A percentile compares a stretch with the other conserved stretches of the same genome.
Conservation (phyloP, 257 asterid genomes). For the Mitragyna speciosa region DNA sequence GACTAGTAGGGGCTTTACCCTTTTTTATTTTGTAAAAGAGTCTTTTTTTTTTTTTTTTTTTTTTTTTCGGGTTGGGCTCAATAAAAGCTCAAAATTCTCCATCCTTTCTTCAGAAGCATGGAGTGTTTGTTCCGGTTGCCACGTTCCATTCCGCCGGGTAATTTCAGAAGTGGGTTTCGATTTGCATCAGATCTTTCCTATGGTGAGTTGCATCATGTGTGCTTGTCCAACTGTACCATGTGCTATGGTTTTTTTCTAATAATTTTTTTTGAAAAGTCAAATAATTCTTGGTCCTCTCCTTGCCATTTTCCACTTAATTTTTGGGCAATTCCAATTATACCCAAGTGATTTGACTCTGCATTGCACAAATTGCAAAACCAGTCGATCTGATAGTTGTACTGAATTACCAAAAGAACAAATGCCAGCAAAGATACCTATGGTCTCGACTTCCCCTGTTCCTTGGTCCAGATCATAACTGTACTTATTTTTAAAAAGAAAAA, state of each 20-base stretch:
- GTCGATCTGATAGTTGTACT: not conserved
- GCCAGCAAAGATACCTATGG: not conserved
- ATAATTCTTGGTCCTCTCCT: not conserved
- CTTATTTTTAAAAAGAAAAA: too few species aligned
- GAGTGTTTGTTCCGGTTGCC: not conserved
- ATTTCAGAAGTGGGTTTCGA: not conserved
- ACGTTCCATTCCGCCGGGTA: not conserved
- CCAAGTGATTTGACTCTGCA: not conserved
- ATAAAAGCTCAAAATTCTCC: too few species aligned
- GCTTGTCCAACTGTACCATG: conserved; percentile 15
- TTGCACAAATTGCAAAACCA: not conserved
- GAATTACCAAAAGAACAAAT: not conserved
- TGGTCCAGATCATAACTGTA: not conserved
- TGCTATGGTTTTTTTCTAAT: not conserved
- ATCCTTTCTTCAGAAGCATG: too few species aligned
- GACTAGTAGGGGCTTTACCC: too few species aligned
- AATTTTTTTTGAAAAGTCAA: not conserved
- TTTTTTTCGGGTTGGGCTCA: too few species aligned
- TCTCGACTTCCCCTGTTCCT: not conserved
- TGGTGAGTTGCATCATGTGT: conserved; percentile 1
- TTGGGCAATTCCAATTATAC: not conserved
- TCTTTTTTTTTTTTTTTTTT: too few species aligned
- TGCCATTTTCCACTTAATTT: not conserved
- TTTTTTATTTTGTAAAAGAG: too few species aligned
- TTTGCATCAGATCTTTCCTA: too few species aligned